Evolutionary conservation across 768 basidiomycete genomes (phyloP).

Genomic region (Fistulinella prunicolor): DNA sequence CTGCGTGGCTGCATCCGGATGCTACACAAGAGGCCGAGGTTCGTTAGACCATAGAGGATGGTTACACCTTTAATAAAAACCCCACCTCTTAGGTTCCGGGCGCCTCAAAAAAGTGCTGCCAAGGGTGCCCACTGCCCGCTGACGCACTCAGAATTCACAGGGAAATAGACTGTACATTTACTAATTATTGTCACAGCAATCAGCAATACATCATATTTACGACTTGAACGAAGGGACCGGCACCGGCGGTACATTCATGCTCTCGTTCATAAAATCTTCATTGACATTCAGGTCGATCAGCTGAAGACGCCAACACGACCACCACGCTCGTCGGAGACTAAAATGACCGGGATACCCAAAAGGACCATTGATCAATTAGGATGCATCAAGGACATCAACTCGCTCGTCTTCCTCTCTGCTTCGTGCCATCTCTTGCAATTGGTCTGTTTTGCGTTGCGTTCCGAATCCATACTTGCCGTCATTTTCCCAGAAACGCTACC

Average conservation of each 20-base stretch:
- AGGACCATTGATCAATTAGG: conserved; percentile 86
- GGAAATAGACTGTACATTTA: conserved; percentile 62
- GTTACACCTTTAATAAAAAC: too few species aligned
- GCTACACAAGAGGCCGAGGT: too few species aligned
- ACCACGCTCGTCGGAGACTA: conserved; percentile 55
- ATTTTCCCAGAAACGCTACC: conserved; percentile 58
- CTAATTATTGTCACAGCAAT: conserved; percentile 58
- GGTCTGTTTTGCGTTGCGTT: neutral
- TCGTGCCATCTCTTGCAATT: conserved; percentile 20
- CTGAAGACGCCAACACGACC: conserved; percentile 1
- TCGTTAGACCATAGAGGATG: too few species aligned
- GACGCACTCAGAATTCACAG: too few species aligned
- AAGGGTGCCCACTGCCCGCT: too few species aligned
- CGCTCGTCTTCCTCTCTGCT: conserved; percentile 85
- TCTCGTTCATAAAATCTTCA: conserved; percentile 24
- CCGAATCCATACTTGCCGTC: neutral
- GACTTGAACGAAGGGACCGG: conserved; percentile 38
- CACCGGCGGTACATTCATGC: conserved; percentile 35
- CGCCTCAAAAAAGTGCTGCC: too few species aligned
- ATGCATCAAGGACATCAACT: conserved; percentile 81
- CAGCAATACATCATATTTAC: conserved; percentile 56
- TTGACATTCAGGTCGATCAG: conserved; percentile 8
- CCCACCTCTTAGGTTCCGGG: too few species aligned
- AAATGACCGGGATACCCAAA: conserved; percentile 59
- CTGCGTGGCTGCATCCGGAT: too few species aligned